Base-by-base conservation (phyloP, 768 basidiomycete genomes). In the Lentinula sp. region DNA sequence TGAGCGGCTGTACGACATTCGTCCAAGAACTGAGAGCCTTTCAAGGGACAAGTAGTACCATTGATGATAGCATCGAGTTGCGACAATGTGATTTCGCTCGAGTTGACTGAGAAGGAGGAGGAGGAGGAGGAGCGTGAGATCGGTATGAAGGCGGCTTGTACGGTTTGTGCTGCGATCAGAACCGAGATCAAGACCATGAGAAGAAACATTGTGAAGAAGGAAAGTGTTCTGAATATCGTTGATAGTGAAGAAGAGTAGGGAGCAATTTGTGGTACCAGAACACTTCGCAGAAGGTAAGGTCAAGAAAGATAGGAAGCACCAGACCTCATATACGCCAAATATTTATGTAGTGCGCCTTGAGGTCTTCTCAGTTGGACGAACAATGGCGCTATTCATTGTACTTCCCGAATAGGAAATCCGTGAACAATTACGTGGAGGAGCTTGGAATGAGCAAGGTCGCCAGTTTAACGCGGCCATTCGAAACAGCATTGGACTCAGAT, bases 1-100 rank as follows among this genome's bases (percentile, higher is more conserved):
- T 69, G 65, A 3, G 62, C 59, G 10, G 68, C 65, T 10, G 55
- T 67, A 15, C 65, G 62, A 48, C 68, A 69, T 56, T 69, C 68
- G 45, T 39, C 48, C 2, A 64, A 53, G 55, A 64, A 67, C 15
- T 60, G 41, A 0, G 62, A 62, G 6, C 45, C 60, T 6, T 63
- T 12, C 10, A 56, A 23, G 8, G 65, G 52, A 49, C 68, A 69
- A 18, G 61, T 51, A 32, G 63, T 59, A 33, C 61, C 65, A 20
- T 32, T 18, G 45, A 62, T 65, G 48, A 69, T 66, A 33, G 66
- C 61, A 23, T 64, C 54, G 37, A 69, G 62, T 20, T 69, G 66
- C 1, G 46, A 53, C 32, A 66, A 20, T 3, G 68, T 66, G 16
- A 69, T 63, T 35, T 46, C 56, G 23, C 7, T 57, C 37, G 54